Percentiles rank a stretch among this genome's conserved stretches.
phyloP scores from a whole-genome alignment of 768 basidiomycete genomes.

The Saitozyma sp. region DNA sequence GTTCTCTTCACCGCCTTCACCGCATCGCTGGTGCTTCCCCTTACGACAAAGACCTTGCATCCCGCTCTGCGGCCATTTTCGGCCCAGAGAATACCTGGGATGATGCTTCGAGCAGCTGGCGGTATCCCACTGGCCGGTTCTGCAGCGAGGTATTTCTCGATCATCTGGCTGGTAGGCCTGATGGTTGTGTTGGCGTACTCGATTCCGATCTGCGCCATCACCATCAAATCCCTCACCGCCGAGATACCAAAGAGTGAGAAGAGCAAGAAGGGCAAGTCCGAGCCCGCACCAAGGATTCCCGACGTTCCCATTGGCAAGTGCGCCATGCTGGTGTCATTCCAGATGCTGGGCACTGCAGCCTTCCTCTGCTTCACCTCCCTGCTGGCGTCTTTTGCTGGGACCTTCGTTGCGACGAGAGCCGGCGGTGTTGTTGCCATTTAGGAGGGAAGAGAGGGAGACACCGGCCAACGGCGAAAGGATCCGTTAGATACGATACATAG shows the following conservation, averaged over 20 bases:
- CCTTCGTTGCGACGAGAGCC: too few relatives aligned
- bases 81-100: background rate
- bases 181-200: slow-evolving; percentile 14
- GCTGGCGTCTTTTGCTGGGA: too few relatives aligned
- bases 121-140: background rate
- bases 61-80: too few relatives aligned
- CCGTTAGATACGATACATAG: too few relatives aligned
- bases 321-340: background rate
- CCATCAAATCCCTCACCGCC: slow-evolving; percentile 19
- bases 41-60: too few relatives aligned
- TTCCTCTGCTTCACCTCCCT: background rate
- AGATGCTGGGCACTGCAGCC: background rate
- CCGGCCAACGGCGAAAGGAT: too few relatives aligned
- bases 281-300: background rate
- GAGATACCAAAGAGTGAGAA: slow-evolving; percentile 7
- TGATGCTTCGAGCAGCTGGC: background rate
- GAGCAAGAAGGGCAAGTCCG: background rate
- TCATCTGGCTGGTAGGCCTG: slow-evolving; percentile 16
- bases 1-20: slow-evolving; percentile 9
- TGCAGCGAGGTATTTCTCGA: background rate
- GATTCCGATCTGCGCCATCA: slow-evolving; percentile 21
- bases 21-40: background rate
- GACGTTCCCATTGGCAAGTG: background rate
- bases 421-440: too few relatives aligned
- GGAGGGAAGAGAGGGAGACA: too few relatives aligned